These are phyloP conservation scores for Ceratocystis cubensis DNA, from an alignment of 2,329 filamentous ascomycete genomes.

Conservation along the genomic window DNA sequence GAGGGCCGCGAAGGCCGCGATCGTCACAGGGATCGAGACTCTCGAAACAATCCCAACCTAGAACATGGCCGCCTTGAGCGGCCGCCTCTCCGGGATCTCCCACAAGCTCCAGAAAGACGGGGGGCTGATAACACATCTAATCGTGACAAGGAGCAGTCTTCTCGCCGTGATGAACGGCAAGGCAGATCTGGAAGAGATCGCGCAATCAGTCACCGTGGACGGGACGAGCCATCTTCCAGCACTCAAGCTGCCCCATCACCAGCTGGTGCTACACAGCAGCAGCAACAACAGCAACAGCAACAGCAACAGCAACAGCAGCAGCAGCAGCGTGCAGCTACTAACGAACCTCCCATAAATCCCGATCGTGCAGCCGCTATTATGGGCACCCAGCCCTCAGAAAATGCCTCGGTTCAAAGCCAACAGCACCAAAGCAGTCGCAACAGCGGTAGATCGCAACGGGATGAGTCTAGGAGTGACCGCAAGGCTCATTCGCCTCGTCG, in stretches of 20 bases:
- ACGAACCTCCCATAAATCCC: slow-evolving; percentile 43
- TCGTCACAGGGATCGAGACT: slow-evolving; percentile 15
- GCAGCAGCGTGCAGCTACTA: slow-evolving; percentile 21
- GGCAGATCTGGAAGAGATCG: slow-evolving; percentile 26
- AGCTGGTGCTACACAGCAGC: slow-evolving; percentile 26
- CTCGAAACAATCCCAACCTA: slow-evolving; percentile 10
- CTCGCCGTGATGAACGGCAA: slow-evolving; percentile 18
- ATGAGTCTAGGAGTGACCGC: slow-evolving; percentile 16
- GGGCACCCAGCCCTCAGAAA: slow-evolving; percentile 21
- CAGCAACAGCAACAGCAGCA: slow-evolving; percentile 20
- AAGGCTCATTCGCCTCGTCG: slow-evolving; percentile 16
- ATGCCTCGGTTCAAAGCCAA: background rate
- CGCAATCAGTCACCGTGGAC: slow-evolving; percentile 14
- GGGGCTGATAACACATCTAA: background rate
- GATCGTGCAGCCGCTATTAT: slow-evolving; percentile 40
- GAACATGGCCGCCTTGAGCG: slow-evolving; percentile 19
- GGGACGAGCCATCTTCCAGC: slow-evolving; percentile 23
- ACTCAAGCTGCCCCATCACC: slow-evolving; percentile 21
- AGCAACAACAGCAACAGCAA: slow-evolving; percentile 22
- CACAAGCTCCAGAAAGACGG: slow-evolving; percentile 41
- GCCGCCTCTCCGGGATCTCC: slow-evolving; percentile 27
- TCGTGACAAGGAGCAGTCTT: slow-evolving; percentile 19
- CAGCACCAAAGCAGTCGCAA: background rate
- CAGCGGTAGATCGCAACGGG: slow-evolving; percentile 3
- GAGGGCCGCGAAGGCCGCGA: slow-evolving; percentile 10